A percentile compares a stretch with the other conserved stretches of the same genome.
Conservation (phyloP, 2,329 filamentous ascomycete species). For the Penicillium thymicola region DNA sequence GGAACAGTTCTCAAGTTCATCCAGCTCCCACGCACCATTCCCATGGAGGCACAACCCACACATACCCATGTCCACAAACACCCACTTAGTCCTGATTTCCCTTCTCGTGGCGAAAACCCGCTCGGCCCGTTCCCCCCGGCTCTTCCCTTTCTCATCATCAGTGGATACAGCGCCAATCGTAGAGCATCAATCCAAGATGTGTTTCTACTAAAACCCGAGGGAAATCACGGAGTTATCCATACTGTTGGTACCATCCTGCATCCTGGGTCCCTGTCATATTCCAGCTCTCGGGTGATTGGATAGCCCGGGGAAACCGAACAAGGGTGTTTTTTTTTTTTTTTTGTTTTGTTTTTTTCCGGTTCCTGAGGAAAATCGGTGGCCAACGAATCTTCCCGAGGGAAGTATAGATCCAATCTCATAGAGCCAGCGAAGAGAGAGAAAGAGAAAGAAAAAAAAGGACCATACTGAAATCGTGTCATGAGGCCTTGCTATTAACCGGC, state of each 20-base stretch:
- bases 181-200: neutral
- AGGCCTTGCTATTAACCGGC: slow-evolving; percentile 2
- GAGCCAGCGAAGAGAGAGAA: neutral
- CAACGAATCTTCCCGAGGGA: neutral
- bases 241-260: neutral
- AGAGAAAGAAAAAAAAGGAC: neutral
- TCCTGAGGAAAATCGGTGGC: slow-evolving; percentile 10
- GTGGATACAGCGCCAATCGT: slow-evolving; percentile 15
- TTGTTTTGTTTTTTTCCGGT: neutral
- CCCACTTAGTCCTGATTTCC: neutral
- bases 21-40: slow-evolving; percentile 1
- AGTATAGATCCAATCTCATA: neutral
- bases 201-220: neutral
- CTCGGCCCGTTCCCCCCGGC: slow-evolving; percentile 31
- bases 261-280: slow-evolving; percentile 1
- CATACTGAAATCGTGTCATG: neutral
- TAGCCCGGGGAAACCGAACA: neutral
- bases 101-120: slow-evolving; percentile 22
- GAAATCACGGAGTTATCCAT: neutral
- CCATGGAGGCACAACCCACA: slow-evolving; percentile 4
- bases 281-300: neutral
- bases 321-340: neutral
- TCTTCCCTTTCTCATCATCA: slow-evolving; percentile 21
- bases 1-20: neutral
- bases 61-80: neutral